Percentiles rank a stretch among this genome's conserved stretches.
Conservation (phyloP, 768 basidiomycete genomes). For the Podaxis sp. region DNA sequence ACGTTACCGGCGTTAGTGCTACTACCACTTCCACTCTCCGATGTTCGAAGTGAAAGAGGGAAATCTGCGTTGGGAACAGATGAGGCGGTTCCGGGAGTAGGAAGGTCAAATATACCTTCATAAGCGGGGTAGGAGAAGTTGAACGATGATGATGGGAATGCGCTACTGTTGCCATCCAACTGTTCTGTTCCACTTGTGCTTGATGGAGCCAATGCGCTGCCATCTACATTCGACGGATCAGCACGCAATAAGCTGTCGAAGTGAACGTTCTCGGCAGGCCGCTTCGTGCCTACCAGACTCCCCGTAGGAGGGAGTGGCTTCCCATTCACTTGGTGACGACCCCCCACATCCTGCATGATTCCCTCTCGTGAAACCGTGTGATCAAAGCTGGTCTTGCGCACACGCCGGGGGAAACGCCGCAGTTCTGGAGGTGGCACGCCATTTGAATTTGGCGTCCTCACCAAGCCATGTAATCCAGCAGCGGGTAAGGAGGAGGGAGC, state of each 20-base stretch:
- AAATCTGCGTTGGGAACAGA: constrained; percentile 11
- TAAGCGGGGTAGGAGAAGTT: constrained; percentile 71
- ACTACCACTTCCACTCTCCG: constrained; percentile 7
- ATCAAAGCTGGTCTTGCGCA: constrained; percentile 94
- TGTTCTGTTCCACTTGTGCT: constrained; percentile 35
- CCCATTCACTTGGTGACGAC: constrained; percentile 80
- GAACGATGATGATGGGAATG: constrained; percentile 66
- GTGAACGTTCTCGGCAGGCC: constrained; percentile 80
- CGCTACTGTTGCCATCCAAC: constrained; percentile 38
- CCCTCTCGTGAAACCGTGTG: constrained; percentile 72
- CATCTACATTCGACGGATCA: constrained; percentile 63
- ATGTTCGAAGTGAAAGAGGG: constrained; percentile 17
- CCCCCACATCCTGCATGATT: constrained; percentile 36
- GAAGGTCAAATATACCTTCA: constrained; percentile 60
- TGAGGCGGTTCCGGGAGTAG: constrained; percentile 28
- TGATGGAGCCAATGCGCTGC: constrained; percentile 23
- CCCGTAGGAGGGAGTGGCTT: constrained; percentile 62
- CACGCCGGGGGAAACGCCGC: constrained; percentile 74
- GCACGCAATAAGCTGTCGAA: constrained; percentile 76
- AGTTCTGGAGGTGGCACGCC: constrained; percentile 28
- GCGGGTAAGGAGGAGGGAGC: constrained; percentile 76
- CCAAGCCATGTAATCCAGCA: constrained; percentile 60
- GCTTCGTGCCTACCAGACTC: constrained; percentile 67
- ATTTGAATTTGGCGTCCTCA: constrained; percentile 36
- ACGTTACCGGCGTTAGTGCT: constrained; percentile 8